Percentiles rank a stretch among this genome's conserved stretches.
Conservation (phyloP, 352 stramenopile genomes). For the Phytophthora idaei region DNA sequence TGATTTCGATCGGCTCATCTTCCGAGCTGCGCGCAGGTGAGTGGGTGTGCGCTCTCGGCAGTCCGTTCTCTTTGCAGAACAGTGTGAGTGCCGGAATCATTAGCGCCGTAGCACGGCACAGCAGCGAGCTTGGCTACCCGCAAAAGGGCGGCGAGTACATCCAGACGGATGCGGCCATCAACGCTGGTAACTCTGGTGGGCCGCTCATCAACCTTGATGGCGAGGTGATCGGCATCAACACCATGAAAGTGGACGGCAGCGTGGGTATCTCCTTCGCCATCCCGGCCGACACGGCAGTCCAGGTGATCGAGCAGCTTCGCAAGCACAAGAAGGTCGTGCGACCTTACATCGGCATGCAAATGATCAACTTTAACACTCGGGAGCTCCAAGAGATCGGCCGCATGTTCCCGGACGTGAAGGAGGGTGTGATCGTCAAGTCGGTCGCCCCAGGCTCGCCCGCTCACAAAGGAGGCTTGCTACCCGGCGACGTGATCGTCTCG, state of each 20-base stretch:
- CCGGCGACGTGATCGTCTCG: constrained; percentile 76
- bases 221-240: constrained; percentile 95
- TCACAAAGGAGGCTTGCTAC: constrained; percentile 73
- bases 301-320: constrained; percentile 91
- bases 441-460: constrained; percentile 79
- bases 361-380: constrained; percentile 86
- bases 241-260: constrained; percentile 91
- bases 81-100: constrained; percentile 93
- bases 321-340: constrained; percentile 89
- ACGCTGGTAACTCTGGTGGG: constrained; percentile 92
- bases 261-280: constrained; percentile 94
- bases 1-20: constrained; percentile 74
- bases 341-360: constrained; percentile 93
- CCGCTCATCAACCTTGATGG: constrained; percentile 94
- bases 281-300: constrained; percentile 88
- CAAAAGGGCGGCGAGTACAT: constrained; percentile 91
- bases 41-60: constrained; percentile 93
- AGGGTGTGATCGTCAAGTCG: constrained; percentile 86
- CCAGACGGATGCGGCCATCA: constrained; percentile 95
- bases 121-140: constrained; percentile 86
- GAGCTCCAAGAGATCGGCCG: constrained; percentile 71
- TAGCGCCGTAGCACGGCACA: constrained; percentile 87
- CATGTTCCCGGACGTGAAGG: constrained; percentile 76
- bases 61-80: constrained; percentile 91
- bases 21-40: constrained; percentile 86